These are phyloP conservation scores for Tuber magnatum DNA, from an alignment of 495 filamentous ascomycete species.

Conservation along the genomic window DNA sequence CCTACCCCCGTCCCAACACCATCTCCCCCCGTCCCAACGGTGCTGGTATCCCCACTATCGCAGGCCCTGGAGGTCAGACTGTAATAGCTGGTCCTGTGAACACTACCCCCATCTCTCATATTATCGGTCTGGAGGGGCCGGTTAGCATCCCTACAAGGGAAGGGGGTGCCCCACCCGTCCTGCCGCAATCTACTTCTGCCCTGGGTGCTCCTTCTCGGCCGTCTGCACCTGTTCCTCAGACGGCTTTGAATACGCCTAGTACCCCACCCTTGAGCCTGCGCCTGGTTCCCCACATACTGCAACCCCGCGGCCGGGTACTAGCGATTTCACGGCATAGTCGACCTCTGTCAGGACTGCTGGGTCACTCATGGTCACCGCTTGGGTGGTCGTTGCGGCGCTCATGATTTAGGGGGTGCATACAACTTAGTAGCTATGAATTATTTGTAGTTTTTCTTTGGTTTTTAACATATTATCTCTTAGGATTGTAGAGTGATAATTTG, in stretches of 20 bases:
- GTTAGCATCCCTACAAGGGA: not conserved
- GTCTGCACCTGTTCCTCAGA: not conserved
- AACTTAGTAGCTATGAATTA: not conserved
- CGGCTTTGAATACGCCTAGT: conserved; percentile 8
- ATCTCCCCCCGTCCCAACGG: conserved; percentile 10
- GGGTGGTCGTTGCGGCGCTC: not conserved
- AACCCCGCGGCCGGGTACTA: not conserved
- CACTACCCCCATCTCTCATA: conserved; percentile 10
- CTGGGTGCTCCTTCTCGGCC: not conserved
- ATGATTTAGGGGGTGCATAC: not conserved
- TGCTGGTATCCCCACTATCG: conserved; percentile 8
- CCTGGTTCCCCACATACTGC: not conserved
- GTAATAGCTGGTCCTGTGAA: conserved; percentile 16
- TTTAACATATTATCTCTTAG: not conserved
- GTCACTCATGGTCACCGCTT: not conserved
- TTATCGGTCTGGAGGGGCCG: conserved; percentile 23
- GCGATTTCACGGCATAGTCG: not conserved
- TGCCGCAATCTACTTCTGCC: not conserved
- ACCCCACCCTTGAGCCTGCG: conserved; percentile 4
- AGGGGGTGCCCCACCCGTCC: not conserved
- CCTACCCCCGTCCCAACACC: not conserved
- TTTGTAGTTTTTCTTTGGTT: not conserved
- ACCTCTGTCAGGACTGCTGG: not conserved
- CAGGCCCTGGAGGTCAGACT: conserved; percentile 3
- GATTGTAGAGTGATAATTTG: not conserved